Evolutionary conservation across 768 basidiomycete species (phyloP), one percentile per base, ranked within the genome.

Genomic region (Boletus pseudopeckii): DNA sequence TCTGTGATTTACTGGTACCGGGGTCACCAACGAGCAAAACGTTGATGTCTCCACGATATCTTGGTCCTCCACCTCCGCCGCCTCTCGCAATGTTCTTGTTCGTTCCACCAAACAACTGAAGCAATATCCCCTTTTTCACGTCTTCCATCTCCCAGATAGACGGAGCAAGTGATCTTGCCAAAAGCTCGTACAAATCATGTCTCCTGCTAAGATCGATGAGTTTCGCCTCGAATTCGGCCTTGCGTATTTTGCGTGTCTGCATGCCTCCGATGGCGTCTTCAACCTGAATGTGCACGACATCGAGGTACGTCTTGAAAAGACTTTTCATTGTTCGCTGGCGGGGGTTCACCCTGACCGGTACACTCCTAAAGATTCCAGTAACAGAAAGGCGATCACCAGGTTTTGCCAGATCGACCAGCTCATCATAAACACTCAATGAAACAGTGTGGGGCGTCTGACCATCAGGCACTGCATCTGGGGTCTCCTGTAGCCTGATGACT

Each of bases 391-490:
- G 80, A 69, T 98, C 97, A 64, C 97, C 97, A 1, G 97, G 97
- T 70, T 98, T 98, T 39, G 88, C 72, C n/a, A 94, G 80, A 64
- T 98, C 97, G 36, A 98, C 96, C 4, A 99, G 83, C 67, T 99
- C 97, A 65, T 99, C 96, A 65, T 99, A 98, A n/a, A 92, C 91
- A 69, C 94, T 95, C 50, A 98, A 74, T 0, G 92, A 94, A 49
- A 99, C 95, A 1, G 96, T 98, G 61, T 98, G 95, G 0, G 97
- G 97, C 0, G 97, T 98, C 69, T 98, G 96, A 3, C 97, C 97
- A 70, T 98, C 96, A 5, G 96, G 96, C 0, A 99, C 96, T 9
- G 88, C 92, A 64, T 99, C 97, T 1, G 96, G 96, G 0, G 96
- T 98, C 71, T 99, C 97, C 68, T 99, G 97, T 9, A 99, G 75